phyloP scores from a whole-genome alignment of 768 basidiomycete genomes.

The Artomyces pyxidatus region DNA sequence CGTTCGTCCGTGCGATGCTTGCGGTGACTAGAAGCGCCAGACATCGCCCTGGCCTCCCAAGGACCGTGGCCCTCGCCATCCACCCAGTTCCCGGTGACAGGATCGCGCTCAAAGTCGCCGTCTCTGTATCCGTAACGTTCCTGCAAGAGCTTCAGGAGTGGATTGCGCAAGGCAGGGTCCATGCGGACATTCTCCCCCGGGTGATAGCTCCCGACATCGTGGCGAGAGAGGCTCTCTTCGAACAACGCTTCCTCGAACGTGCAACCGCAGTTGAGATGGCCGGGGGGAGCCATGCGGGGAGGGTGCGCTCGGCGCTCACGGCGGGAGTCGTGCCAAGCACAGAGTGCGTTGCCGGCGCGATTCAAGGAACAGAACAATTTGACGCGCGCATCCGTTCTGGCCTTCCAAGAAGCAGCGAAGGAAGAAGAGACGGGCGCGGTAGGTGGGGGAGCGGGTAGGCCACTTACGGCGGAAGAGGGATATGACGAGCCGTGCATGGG shows the following conservation, averaged over 20 bases:
- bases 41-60: slow-evolving; percentile 54
- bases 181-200: slow-evolving; percentile 83
- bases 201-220: slow-evolving; percentile 72
- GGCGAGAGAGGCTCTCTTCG: slow-evolving; percentile 74
- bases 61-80: slow-evolving; percentile 51
- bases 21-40: slow-evolving; percentile 29
- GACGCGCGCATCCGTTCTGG: slow-evolving; percentile 65
- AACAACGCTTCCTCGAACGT: slow-evolving; percentile 80
- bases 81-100: slow-evolving; percentile 55
- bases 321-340: slow-evolving; percentile 86
- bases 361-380: slow-evolving; percentile 74
- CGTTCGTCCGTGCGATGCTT: slow-evolving; percentile 32
- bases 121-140: slow-evolving; percentile 72
- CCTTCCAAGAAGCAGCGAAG: slow-evolving; percentile 59
- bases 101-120: slow-evolving; percentile 77
- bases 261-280: slow-evolving; percentile 81
- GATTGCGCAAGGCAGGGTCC: slow-evolving; percentile 81
- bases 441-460: slow-evolving; percentile 23
- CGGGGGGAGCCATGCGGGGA: slow-evolving; percentile 72
- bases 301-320: slow-evolving; percentile 72
- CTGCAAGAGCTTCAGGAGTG: slow-evolving; percentile 64
- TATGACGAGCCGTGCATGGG: slow-evolving; percentile 17
- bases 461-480: slow-evolving; percentile 14
- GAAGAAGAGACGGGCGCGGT: slow-evolving; percentile 31
- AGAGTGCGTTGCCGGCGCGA: slow-evolving; percentile 81